Conservation (phyloP, 192 early-diverging fungal genomes). For the Backusella westeae region DNA sequence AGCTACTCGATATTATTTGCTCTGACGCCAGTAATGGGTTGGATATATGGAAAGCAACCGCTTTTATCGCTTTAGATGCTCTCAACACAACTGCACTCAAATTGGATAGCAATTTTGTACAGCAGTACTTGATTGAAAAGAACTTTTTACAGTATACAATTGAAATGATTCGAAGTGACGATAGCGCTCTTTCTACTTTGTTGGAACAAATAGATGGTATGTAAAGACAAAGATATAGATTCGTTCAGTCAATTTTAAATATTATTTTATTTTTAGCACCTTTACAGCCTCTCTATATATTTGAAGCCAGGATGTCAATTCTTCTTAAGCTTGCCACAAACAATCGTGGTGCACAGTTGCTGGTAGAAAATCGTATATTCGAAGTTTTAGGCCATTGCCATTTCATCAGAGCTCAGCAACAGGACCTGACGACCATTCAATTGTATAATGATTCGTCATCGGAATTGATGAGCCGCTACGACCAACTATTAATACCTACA, state of each 20-base stretch:
- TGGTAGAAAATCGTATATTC: neutral
- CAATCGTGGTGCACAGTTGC: neutral
- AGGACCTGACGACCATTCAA: neutral
- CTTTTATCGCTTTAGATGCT: conserved; percentile 75
- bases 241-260: neutral
- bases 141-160: conserved; percentile 5
- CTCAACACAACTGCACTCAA: conserved; percentile 34
- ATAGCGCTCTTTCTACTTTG: neutral
- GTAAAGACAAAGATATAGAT: neutral
- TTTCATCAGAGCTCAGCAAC: conserved; percentile 11
- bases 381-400: conserved; percentile 11
- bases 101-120: neutral
- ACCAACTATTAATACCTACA: conserved; percentile 19
- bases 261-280: neutral
- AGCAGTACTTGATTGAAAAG: neutral
- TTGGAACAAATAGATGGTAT: conserved; percentile 9
- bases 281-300: conserved; percentile 14
- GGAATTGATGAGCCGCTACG: conserved; percentile 1
- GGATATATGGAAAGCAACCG: conserved; percentile 81
- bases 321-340: conserved; percentile 5
- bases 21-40: conserved; percentile 80
- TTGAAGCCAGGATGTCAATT: conserved; percentile 9
- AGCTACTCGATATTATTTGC: conserved; percentile 61
- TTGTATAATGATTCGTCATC: neutral
- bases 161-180: conserved; percentile 1